Percentiles rank a stretch among this genome's conserved stretches.
These are phyloP conservation scores for Kwoniella newhampshirensis DNA, from an alignment of 768 basidiomycete species.

Conservation along the genomic window DNA sequence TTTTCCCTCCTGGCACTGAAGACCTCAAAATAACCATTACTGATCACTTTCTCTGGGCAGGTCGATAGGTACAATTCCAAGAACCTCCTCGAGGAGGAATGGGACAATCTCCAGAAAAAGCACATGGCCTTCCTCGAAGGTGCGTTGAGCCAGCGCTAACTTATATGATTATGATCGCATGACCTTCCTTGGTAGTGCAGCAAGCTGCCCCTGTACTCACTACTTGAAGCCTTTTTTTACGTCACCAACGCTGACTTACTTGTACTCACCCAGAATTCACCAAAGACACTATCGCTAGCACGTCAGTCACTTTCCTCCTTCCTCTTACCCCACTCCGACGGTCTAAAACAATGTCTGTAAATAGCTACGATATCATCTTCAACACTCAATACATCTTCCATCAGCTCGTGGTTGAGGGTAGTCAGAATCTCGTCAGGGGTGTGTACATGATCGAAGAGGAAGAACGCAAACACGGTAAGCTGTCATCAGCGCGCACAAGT, in stretches of 20 bases:
- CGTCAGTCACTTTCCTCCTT: slow-evolving; percentile 8
- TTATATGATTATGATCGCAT: not conserved
- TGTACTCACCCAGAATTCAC: slow-evolving; percentile 5
- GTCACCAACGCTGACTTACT: not conserved
- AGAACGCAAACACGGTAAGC: slow-evolving; percentile 37
- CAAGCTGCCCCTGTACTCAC: not conserved
- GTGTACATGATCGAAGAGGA: slow-evolving; percentile 27
- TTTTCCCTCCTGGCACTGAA: no score
- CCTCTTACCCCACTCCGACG: not conserved
- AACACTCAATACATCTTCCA: slow-evolving; percentile 26
- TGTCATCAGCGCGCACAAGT: no score
- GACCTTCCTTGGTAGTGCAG: no score
- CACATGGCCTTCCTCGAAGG: slow-evolving; percentile 10
- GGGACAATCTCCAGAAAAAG: slow-evolving; percentile 13
- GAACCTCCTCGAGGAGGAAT: slow-evolving; percentile 8
- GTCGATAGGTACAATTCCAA: slow-evolving; percentile 16
- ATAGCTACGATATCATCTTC: slow-evolving; percentile 22
- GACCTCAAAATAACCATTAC: no score
- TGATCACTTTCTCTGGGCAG: slow-evolving; percentile 1
- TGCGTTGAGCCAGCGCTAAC: slow-evolving; percentile 2
- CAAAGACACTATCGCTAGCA: slow-evolving; percentile 8
- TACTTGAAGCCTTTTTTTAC: no score
- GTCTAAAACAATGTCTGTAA: not conserved
- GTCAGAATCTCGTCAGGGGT: slow-evolving; percentile 25
- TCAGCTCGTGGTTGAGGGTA: slow-evolving; percentile 14